Evolutionary conservation across 2,329 filamentous ascomycete species (phyloP), one percentile per base, ranked within the genome.

Genomic region (Neofusicoccum ribis): DNA sequence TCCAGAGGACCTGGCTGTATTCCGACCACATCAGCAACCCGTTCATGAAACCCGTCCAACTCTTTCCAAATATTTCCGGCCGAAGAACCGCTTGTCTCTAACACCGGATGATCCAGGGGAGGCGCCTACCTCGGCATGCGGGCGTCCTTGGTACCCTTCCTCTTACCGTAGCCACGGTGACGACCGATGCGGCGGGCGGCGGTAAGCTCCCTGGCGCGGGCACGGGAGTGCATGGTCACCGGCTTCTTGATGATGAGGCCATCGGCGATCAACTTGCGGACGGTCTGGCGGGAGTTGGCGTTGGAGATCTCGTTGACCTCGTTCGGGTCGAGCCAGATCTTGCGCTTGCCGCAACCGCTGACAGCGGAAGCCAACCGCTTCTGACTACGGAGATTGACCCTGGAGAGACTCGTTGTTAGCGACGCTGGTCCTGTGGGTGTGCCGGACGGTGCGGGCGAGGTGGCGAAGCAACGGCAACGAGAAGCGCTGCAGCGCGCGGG

Each of bases 161-260:
- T 92, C 93, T 99, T 99, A 92, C 95, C 95, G 87, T 97, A 97
- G 82, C 95, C 95, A 84, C 95, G 91, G 89, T 99, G 95, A 85
- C 95, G 89, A 81, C 95, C 95, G 80, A 96, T 93, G 80, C 93
- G 88, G 85, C 95, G 90, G 81, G 95, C 91, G 72, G 92, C 91
- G 83, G 91, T 96, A 82, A 99, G 88, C 84, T 95, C 93, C 79
- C 96, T 91, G 79, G 95, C 95, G 80, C 95, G 92, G 78, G 92
- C 89, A 85, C 96, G 92, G 76, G 95, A 98, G 92, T 99, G 95
- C 92, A 97, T 97, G 80, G 94, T 97, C 80, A 97, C 93, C 80
- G 96, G 96, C 90, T 99, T 99, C 88, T 91, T 92, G 89, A 99
- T 99, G 86, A 99, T 99, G 83, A 99, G 92, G 86, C 95, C 96